A percentile compares a stretch with the other conserved stretches of the same genome.
phyloP scores from a whole-genome alignment of 768 basidiomycete genomes.

The Suillus weaverae region DNA sequence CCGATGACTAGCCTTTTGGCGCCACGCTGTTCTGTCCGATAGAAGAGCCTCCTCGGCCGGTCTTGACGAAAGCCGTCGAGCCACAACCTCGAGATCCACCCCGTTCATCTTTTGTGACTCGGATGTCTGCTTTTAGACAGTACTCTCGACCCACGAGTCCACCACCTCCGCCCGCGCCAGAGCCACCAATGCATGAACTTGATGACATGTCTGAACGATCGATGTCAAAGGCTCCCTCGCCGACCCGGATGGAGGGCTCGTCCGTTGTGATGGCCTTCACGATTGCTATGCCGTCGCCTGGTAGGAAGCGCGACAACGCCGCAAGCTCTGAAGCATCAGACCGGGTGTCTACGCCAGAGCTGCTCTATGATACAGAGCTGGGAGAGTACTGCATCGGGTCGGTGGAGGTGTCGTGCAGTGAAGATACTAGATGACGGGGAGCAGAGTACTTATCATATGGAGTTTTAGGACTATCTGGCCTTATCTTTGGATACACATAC shows the following conservation, averaged over 20 bases:
- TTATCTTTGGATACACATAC: background rate
- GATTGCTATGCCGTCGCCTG: slow-evolving; percentile 41
- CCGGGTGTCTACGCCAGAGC: slow-evolving; percentile 8
- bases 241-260: slow-evolving; percentile 11
- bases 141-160: background rate
- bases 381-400: slow-evolving; percentile 33
- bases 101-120: background rate
- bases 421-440: slow-evolving; percentile 5
- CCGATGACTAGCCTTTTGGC: slow-evolving; percentile 25
- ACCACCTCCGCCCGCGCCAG: background rate
- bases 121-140: background rate
- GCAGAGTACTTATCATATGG: background rate
- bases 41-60: background rate
- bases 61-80: background rate
- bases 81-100: background rate
- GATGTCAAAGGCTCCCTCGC: background rate
- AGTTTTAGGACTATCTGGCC: background rate
- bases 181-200: slow-evolving; percentile 3
- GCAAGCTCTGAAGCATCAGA: background rate
- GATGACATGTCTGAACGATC: background rate
- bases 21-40: slow-evolving; percentile 13
- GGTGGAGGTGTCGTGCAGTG: slow-evolving; percentile 19
- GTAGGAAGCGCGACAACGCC: background rate
- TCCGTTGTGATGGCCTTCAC: slow-evolving; percentile 40
- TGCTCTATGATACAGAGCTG: slow-evolving; percentile 29